Base-by-base conservation (phyloP, 352 stramenopile species). In the Peronospora destructor region DNA sequence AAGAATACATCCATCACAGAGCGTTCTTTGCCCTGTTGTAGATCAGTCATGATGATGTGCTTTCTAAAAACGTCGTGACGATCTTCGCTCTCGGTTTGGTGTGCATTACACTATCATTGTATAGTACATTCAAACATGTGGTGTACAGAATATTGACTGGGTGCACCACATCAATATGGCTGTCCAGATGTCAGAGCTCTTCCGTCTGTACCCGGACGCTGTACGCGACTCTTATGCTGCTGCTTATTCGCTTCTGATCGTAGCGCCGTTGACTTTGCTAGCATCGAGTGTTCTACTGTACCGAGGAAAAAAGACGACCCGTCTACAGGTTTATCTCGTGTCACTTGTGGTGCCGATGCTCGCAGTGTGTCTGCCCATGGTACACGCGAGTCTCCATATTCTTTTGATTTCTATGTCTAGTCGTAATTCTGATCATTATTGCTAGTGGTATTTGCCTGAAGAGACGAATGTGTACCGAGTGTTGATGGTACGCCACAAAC, bases 1-100 rank as follows among this genome's bases (percentile, higher is more conserved):
- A 98, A 89, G 66, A 95, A 96, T 8, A 97, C 87, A 65, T 91
- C 64, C 49, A 61, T 74, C 29, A 79, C 71, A 25, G 66, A 61
- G 48, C 66, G 66, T 34, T 70, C 53, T 53, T 61, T 69, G 36
- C 3, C 12, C 14, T 37, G 40, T 44, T 40, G 26, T 39, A n/a
- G n/a, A n/a, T 63, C 43, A 5, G 42, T 32, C 61, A 66, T 69
- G 26, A 26, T 55, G 6, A 6, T 21, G 6, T 26, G 1, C 38
- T 16, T n/a, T 14, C 34, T 30, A n/a, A n/a, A n/a, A n/a, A n/a
- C 4, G 1, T 16, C 28, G 28, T 33, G 28, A 10, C 28, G 28
- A 33, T 13, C 28, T 33, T 33, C 28, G 28, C 28, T 33, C 28
- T 33, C 0, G 11, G 11, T 6, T 6, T 59, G 1, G 26, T 17